Base-by-base conservation (phyloP, 169 alveolate species). In the Besnoitia besnoiti region DNA sequence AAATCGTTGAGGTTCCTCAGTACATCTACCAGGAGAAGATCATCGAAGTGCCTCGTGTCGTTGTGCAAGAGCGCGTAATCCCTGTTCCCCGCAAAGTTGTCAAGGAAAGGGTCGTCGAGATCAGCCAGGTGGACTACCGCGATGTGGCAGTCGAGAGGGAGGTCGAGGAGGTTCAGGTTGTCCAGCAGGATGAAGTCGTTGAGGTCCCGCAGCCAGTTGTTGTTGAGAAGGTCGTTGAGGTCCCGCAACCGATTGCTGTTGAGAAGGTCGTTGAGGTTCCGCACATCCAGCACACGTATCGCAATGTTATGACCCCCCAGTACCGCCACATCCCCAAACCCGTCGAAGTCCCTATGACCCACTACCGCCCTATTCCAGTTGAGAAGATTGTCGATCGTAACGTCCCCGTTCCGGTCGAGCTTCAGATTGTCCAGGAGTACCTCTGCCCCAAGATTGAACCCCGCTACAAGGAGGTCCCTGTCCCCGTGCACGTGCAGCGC, bases 271-370 rank as follows among this genome's bases (percentile, higher is more conserved):
- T 97, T 10, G 99, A 97, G 84, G 98, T 97, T n/a, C 99, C 99
- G 44, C 98, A 97, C 88, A 96, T 97, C 55, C 96, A 96, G 95
- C 98, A 97, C 95, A 95, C 94, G 35, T 97, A 97, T 94, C 95
- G 96, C 95, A 97, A 97, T 89, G 98, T 97, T 88, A 96, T 96
- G 88, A 95, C 97, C 44, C 97, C 99, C 8, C 99, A 97, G 92
- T 97, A 97, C 95, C 97, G 98, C 90, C 98, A 97, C 67, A 98
- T 97, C n/a, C 99, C 99, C 27, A 96, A 98, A 85, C 99, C 99
- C 12, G 98, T 97, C 42, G 99, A 97, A 93, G 98, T 97, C 27
- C 99, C 99, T 12, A 97, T 97, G 95, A 97, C 98, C 82, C 98
- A 97, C 90, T 96, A 96, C 94, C 95, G 98, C 30, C 97, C 98